Conservation (phyloP, 441 rosid genomes). For the Gossypium gossypioides region DNA sequence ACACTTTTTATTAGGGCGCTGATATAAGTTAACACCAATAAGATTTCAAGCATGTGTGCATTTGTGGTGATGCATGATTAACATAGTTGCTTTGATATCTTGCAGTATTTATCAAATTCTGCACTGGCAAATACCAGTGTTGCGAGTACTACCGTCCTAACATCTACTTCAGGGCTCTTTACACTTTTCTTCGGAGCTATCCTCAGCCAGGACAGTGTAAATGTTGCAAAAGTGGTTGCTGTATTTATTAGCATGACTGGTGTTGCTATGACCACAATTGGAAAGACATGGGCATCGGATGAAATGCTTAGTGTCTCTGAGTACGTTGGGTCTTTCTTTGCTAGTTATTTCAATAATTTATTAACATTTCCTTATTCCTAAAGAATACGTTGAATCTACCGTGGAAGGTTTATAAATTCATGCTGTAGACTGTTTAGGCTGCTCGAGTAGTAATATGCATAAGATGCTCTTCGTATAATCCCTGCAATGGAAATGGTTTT, state of each 20-base stretch:
- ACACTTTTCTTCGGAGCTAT: constrained; percentile 58
- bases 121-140: constrained; percentile 63
- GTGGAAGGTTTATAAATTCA: background rate
- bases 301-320: constrained; percentile 32
- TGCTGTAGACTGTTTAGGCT: background rate
- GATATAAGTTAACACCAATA: too few relatives aligned
- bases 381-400: background rate
- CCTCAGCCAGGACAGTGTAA: constrained; percentile 48
- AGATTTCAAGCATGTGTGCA: background rate
- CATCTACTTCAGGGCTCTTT: constrained; percentile 57
- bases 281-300: constrained; percentile 52
- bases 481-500: background rate
- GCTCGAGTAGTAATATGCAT: background rate
- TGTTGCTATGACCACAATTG: constrained; percentile 58
- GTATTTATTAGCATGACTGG: constrained; percentile 57
- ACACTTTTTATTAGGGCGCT: background rate
- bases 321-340: constrained; percentile 24
- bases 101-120: constrained; percentile 50
- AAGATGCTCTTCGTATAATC: too few relatives aligned
- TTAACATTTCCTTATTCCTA: background rate
- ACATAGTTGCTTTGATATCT: constrained; percentile 4
- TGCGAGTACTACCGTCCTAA: constrained; percentile 55
- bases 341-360: background rate
- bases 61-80: background rate
- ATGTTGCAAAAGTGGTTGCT: constrained; percentile 40